Base-by-base conservation (phyloP, 2,329 filamentous ascomycete genomes). In the Colletotrichum orbiculare region DNA sequence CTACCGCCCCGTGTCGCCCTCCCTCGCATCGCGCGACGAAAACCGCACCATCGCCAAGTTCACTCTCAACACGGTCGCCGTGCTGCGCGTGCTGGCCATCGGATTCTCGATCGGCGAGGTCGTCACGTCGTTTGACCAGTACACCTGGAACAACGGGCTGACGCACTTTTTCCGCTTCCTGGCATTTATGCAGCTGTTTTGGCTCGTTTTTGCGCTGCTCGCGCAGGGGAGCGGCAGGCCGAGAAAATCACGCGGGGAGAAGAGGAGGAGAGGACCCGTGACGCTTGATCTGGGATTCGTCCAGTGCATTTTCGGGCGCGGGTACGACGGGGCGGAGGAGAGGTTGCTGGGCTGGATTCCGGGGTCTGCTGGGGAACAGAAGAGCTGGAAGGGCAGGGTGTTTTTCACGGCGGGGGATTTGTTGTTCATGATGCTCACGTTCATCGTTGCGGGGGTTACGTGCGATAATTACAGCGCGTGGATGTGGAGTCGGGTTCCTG, bases 291-390 rank as follows among this genome's bases (percentile, higher is more conserved):
- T 66, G 8, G 64, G 64, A 1, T 54, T 39, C 1, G 53, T 66
- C 8, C 39, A 59, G 48, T 66, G 59, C 45, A 59, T 66, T 43
- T 66, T 63, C 11, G 54, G 54, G 3, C 35, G 39, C 38, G 9
- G 42, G 12, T 7, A 54, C 12, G 33, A 43, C 12, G 60, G 54
- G 4, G 35, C 12, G 53, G 43, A 6, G 41, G 13, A 9, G 53
- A 57, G 6, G 41, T 1, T 59, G 47, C 53, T 48, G 11, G 15
- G 39, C 35, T 62, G 62, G 53, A 13, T 41, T 12, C 43, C 46
- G 6, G 34, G 25, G 2, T 37, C 10, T 3, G 49, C 47, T 8
- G 49, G 17, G 13, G 13, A 34, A 8, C 45, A 52, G 34, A 46
- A 38, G 46, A 42, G 38, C 33, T 48, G 6, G 15, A 39, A 13